Evolutionary conservation across 495 filamentous ascomycete genomes (phyloP), one percentile per base, ranked within the genome.

Genomic region (Aspergillus taichungensis): DNA sequence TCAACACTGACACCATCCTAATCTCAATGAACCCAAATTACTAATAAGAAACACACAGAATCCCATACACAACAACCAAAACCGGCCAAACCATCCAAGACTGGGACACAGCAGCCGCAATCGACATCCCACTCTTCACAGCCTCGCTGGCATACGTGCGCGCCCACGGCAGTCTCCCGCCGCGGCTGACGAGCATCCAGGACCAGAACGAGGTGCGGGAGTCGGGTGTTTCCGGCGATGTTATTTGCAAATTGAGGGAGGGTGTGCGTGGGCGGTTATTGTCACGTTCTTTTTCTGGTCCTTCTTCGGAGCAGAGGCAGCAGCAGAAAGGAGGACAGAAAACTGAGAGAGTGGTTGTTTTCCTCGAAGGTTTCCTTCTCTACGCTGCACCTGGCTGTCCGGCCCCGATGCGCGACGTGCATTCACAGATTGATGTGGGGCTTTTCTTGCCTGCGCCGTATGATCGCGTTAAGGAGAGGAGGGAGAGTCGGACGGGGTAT

Each of bases 281-380:
- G 8, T n/a, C n/a, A n/a, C 1, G 18, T 4, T 1, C 18, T 24
- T 24, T 24, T 2, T 24, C 18, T 24, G 4, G 2, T 30, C 9
- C 13, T 27, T 12, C 34, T 9, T 8, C 32, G 14, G 18, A 6
- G 30, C 32, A 28, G 28, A 10, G 34, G 24, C 3, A 7, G n/a
- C n/a, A 11, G 42, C 14, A 13, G 32, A 34, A 30, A 40, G 79
- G 59, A 77, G 10, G 29, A 12, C 6, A 14, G 28, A 5, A 29
- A 37, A 37, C 9, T 27, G 4, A 3, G 12, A 34, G 28, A 9
- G 75, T 60, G 2, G 40, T 78, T 46, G 58, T 72, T 35, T 59
- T 76, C 78, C 45, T 90, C 66, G 91, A 97, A 51, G 91, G 91
- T 0, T 95, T 97, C 57, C 72, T 97, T n/a, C n/a, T n/a, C n/a